Conservation (phyloP, 2,329 filamentous ascomycete genomes). For the Claviceps maximensis region DNA sequence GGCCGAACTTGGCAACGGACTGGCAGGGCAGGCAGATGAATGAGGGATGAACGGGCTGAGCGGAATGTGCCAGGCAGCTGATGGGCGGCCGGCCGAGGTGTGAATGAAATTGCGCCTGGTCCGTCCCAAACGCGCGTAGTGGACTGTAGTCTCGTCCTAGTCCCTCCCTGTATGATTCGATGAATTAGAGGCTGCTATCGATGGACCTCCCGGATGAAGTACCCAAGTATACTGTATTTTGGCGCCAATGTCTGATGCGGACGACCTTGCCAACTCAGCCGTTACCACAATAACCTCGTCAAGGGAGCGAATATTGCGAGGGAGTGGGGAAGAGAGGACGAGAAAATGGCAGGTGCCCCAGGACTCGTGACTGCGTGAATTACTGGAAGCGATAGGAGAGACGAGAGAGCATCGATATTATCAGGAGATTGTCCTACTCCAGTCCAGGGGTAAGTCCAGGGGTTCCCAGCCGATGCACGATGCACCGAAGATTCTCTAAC, state of each 20-base stretch:
- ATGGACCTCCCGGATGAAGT: not conserved
- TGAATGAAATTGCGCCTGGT: slow-evolving; percentile 2
- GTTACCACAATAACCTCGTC: not conserved
- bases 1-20: slow-evolving; percentile 2
- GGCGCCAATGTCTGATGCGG: not conserved
- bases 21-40: slow-evolving; percentile 4
- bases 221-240: not conserved
- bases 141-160: not conserved
- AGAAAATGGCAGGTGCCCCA: not conserved
- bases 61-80: not conserved
- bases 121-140: not conserved
- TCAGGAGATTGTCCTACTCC: not conserved
- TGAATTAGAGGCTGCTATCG: not conserved
- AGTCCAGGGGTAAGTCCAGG: too few species aligned
- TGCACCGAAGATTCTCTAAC: not conserved
- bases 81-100: not conserved
- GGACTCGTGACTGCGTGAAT: not conserved
- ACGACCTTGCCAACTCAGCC: not conserved
- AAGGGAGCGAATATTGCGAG: not conserved
- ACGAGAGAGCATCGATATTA: not conserved
- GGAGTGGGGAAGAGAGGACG: not conserved
- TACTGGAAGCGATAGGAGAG: not conserved
- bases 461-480: not conserved
- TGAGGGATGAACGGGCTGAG: not conserved
- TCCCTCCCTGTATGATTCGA: not conserved